Evolutionary conservation across 2,329 filamentous ascomycete genomes (phyloP).

Genomic region (Colletotrichum acutatum): DNA sequence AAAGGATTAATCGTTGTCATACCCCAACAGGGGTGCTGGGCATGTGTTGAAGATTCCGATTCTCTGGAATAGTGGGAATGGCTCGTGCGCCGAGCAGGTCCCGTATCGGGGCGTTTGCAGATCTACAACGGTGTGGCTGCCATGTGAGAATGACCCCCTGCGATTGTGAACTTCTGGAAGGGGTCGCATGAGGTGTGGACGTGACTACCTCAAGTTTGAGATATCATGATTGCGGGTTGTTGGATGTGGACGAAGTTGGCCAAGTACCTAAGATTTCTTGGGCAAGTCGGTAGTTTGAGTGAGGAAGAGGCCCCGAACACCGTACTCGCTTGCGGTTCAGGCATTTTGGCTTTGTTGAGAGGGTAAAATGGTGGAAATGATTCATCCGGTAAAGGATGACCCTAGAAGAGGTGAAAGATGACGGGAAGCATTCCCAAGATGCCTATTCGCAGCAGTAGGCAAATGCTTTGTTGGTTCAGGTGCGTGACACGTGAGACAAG

Average conservation of each 20-base stretch:
- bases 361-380: background rate
- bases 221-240: background rate
- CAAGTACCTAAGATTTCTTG: background rate
- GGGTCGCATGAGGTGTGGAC: background rate
- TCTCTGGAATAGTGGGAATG: conserved; percentile 3
- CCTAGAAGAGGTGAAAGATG: background rate
- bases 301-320: background rate
- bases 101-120: background rate
- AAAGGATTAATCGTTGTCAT: background rate
- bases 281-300: background rate
- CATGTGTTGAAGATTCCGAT: conserved; percentile 8
- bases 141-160: background rate
- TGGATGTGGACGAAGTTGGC: background rate
- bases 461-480: background rate
- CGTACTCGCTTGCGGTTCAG: background rate
- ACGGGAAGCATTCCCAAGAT: background rate
- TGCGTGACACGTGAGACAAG: background rate
- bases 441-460: background rate
- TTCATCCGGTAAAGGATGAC: background rate
- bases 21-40: conserved; percentile 8
- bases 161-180: background rate
- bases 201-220: background rate
- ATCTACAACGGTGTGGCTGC: conserved; percentile 6
- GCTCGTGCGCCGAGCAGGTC: background rate
- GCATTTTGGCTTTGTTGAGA: background rate